Evolutionary conservation across 306 rosid species (phyloP).

Genomic region (Vicia faba): DNA sequence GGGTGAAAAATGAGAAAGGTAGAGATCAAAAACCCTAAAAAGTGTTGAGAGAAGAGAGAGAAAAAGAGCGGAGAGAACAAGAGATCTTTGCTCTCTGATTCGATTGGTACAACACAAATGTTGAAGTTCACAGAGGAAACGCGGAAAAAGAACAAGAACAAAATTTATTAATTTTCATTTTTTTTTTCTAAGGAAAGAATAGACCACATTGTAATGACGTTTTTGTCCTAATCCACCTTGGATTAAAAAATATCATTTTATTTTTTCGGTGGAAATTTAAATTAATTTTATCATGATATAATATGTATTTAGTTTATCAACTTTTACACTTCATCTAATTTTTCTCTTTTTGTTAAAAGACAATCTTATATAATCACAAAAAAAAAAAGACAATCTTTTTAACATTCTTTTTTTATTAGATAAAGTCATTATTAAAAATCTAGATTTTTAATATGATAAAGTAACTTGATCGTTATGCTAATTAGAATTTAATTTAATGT

Average conservation of each 20-base stretch:
- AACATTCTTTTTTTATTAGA: too few species aligned
- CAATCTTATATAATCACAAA: too few species aligned
- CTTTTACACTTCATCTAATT: too few species aligned
- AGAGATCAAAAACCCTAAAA: conserved; percentile 44
- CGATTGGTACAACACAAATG: conserved; percentile 55
- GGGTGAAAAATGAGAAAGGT: conserved; percentile 38
- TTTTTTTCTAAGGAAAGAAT: conserved; percentile 8
- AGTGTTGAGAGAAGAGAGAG: not conserved
- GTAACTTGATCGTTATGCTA: too few species aligned
- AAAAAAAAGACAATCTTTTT: too few species aligned
- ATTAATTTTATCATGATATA: too few species aligned
- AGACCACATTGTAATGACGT: conserved; percentile 43
- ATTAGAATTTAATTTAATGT: too few species aligned
- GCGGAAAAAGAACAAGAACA: conserved; percentile 34
- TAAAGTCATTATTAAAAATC: too few species aligned
- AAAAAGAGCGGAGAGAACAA: conserved; percentile 11
- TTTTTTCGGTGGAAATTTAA: not conserved
- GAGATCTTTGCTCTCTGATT: conserved; percentile 42
- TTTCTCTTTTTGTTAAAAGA: too few species aligned
- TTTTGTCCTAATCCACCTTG: conserved; percentile 34
- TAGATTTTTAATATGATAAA: too few species aligned
- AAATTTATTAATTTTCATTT: not conserved
- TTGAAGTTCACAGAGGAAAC: conserved; percentile 43
- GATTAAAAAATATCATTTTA: not conserved
- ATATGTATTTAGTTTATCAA: too few species aligned